phyloP scores from a whole-genome alignment of 2,329 filamentous ascomycete species.

The Delphinella strobiligena region DNA sequence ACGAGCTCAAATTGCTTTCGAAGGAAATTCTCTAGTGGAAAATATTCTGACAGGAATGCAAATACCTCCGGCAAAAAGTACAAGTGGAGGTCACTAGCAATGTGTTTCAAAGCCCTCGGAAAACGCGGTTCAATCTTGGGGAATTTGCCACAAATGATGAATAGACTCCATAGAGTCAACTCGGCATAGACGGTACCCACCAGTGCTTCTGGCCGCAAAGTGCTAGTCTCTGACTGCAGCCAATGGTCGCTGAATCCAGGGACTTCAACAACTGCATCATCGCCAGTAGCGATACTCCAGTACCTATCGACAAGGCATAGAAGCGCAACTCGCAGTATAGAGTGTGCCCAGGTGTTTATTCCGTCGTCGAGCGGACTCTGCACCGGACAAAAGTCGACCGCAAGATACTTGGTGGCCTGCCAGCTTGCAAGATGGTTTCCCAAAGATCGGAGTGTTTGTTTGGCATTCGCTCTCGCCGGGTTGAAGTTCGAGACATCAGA shows the following conservation, averaged over 20 bases:
- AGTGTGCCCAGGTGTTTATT: not conserved
- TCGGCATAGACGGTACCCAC: not conserved
- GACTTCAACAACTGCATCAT: too few species aligned
- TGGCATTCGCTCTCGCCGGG: not conserved
- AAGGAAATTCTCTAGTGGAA: too few species aligned
- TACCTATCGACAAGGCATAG: not conserved
- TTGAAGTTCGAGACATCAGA: not conserved
- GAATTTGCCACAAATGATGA: not conserved
- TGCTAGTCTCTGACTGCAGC: not conserved
- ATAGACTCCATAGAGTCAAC: not conserved
- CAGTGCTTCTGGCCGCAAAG: not conserved
- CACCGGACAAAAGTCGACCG: not conserved
- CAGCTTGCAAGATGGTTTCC: not conserved
- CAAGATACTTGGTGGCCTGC: not conserved
- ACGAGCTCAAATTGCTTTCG: too few species aligned
- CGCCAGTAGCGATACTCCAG: too few species aligned
- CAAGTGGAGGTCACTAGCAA: too few species aligned
- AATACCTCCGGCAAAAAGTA: too few species aligned
- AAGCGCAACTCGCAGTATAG: not conserved
- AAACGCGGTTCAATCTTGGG: not conserved
- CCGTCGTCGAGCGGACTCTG: not conserved
- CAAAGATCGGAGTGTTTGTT: not conserved
- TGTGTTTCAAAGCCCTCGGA: not conserved
- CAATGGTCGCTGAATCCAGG: not conserved
- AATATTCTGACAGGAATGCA: too few species aligned